Percentiles rank a stretch among this genome's conserved stretches.
Evolutionary conservation across 2,329 filamentous ascomycete genomes (phyloP).

Genomic region (Fusarium palustre): DNA sequence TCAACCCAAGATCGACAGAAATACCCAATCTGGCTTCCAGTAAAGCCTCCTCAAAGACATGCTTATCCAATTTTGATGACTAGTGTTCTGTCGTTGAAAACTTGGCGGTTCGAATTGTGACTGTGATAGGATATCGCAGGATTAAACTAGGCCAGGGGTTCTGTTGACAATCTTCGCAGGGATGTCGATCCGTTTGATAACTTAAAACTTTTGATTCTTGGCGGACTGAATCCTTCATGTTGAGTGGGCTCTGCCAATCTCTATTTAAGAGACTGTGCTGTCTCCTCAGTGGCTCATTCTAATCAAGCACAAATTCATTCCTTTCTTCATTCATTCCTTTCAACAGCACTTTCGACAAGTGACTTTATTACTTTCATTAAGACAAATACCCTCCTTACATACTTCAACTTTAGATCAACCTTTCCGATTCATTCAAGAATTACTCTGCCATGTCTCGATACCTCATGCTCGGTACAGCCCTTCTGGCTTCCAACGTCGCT

Average conservation of each 20-base stretch:
- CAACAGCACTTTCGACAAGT: conserved; percentile 25
- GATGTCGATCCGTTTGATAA: conserved; percentile 9
- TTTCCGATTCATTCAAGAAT: not conserved
- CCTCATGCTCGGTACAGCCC: conserved; percentile 15
- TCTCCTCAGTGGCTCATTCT: no score
- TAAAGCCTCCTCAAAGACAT: not conserved
- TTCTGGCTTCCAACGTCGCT: conserved; percentile 40
- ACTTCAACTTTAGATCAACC: not conserved
- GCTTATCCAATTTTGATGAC: not conserved
- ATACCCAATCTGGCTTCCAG: not conserved
- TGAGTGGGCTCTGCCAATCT: no score
- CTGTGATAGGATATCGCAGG: not conserved
- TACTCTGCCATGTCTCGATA: conserved; percentile 28
- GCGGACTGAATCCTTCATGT: not conserved
- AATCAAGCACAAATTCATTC: not conserved
- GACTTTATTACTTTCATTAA: not conserved
- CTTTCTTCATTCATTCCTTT: not conserved
- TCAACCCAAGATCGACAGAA: not conserved
- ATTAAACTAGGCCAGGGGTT: not conserved
- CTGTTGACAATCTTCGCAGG: not conserved
- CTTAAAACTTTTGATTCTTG: conserved; percentile 9
- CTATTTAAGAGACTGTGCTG: not conserved
- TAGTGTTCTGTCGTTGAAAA: not conserved
- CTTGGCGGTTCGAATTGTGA: not conserved
- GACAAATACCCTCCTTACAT: not conserved